Conservation (phyloP, 2,329 filamentous ascomycete genomes). For the Diaporthe amygdali region DNA sequence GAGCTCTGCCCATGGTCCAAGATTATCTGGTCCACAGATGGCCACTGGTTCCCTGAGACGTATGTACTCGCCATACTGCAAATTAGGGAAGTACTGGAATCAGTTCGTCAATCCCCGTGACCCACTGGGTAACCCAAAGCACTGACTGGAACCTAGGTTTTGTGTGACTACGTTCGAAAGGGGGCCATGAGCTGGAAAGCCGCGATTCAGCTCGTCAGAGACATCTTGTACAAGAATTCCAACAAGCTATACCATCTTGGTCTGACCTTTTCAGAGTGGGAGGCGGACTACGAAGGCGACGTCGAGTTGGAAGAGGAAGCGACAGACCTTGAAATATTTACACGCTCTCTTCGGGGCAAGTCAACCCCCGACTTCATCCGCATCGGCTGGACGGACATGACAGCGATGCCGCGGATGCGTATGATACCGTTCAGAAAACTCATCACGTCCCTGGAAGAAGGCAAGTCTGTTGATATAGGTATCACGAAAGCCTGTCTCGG, state of each 20-base stretch:
- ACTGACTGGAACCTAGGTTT: slow-evolving; percentile 50
- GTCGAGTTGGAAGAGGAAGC: slow-evolving; percentile 23
- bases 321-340: slow-evolving; percentile 43
- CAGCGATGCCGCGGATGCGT: slow-evolving; percentile 69
- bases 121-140: background rate
- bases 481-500: slow-evolving; percentile 70
- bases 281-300: slow-evolving; percentile 28
- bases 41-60: slow-evolving; percentile 80
- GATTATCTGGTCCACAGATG: slow-evolving; percentile 80
- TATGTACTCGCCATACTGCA: slow-evolving; percentile 76
- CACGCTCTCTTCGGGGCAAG: slow-evolving; percentile 51
- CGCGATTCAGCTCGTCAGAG: slow-evolving; percentile 67
- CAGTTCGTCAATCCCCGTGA: slow-evolving; percentile 48
- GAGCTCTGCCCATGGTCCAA: slow-evolving; percentile 79
- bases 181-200: slow-evolving; percentile 65
- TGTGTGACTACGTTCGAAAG: slow-evolving; percentile 70
- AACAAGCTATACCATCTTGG: slow-evolving; percentile 75
- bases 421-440: slow-evolving; percentile 70
- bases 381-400: slow-evolving; percentile 80
- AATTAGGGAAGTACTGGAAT: slow-evolving; percentile 72
- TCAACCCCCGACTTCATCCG: slow-evolving; percentile 68
- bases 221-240: slow-evolving; percentile 78
- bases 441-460: slow-evolving; percentile 49
- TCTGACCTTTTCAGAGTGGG: slow-evolving; percentile 44
- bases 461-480: slow-evolving; percentile 54